Percentiles rank a stretch among this genome's conserved stretches.
phyloP scores from a whole-genome alignment of 257 asterid species.

The Ilex asprella region DNA sequence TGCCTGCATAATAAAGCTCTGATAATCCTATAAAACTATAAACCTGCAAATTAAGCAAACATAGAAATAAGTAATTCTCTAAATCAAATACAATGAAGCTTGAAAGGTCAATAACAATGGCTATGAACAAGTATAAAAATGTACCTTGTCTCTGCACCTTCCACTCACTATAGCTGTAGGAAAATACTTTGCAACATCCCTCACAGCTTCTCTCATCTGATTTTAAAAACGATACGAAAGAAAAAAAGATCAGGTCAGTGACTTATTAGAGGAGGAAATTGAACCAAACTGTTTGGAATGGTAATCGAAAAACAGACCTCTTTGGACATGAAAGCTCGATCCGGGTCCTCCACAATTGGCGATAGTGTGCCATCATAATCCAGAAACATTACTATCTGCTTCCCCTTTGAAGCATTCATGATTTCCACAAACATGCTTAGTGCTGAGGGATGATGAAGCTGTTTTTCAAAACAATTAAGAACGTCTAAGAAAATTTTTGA shows the following conservation, averaged over 20 bases:
- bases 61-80: too few relatives aligned
- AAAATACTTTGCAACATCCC: constrained; percentile 56
- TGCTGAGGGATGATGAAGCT: constrained; percentile 68
- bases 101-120: too few relatives aligned
- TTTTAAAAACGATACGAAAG: not conserved
- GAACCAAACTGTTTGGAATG: not conserved
- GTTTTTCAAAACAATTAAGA: constrained; percentile 4
- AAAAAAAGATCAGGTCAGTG: not conserved
- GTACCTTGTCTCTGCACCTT: constrained; percentile 76
- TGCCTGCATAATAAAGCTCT: constrained; percentile 89
- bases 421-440: constrained; percentile 51
- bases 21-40: constrained; percentile 53
- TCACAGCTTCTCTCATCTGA: constrained; percentile 80
- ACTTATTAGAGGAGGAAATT: not conserved
- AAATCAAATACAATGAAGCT: too few relatives aligned
- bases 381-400: constrained; percentile 60
- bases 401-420: constrained; percentile 41
- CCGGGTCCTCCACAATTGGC: constrained; percentile 77
- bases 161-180: constrained; percentile 92
- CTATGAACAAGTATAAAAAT: not conserved
- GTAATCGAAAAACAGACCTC: constrained; percentile 34
- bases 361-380: constrained; percentile 85
- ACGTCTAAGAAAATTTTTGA: too few relatives aligned
- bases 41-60: constrained; percentile 30
- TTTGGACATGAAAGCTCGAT: constrained; percentile 53